These are phyloP conservation scores for Kwoniella sp. DNA, from an alignment of 768 basidiomycete species.

Conservation along the genomic window DNA sequence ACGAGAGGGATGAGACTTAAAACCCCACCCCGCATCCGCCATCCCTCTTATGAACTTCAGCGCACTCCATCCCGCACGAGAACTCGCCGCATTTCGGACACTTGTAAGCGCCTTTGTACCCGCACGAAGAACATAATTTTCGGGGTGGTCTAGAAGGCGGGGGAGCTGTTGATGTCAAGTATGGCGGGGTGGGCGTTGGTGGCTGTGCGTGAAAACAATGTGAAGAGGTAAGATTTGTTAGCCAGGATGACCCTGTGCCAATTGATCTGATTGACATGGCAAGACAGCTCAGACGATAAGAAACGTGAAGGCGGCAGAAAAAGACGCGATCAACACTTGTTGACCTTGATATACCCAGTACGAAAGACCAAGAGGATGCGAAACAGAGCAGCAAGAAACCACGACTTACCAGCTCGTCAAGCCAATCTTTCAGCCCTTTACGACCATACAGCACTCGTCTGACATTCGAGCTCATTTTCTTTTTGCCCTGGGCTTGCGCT, in stretches of 20 bases:
- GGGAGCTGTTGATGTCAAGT: constrained; percentile 30
- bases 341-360: no score
- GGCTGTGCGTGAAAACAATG: constrained; percentile 30
- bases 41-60: constrained; percentile 48
- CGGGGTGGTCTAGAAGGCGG: constrained; percentile 38
- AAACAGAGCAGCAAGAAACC: no score
- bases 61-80: constrained; percentile 44
- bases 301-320: no score
- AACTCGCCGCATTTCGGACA: constrained; percentile 51
- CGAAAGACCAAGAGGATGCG: no score
- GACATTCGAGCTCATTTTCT: constrained; percentile 51
- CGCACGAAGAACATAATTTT: constrained; percentile 51
- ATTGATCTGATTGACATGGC: constrained; percentile 4
- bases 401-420: constrained; percentile 51
- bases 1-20: no score
- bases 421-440: constrained; percentile 51
- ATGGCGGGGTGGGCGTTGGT: constrained; percentile 35
- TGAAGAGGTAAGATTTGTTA: background rate
- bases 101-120: constrained; percentile 47
- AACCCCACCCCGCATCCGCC: constrained; percentile 53
- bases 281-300: no score
- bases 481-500: constrained; percentile 27
- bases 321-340: no score
- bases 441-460: constrained; percentile 44
- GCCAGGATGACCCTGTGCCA: background rate